These are phyloP conservation scores for Trichocladium antarcticum DNA, from an alignment of 495 filamentous ascomycete species.

Conservation along the genomic window DNA sequence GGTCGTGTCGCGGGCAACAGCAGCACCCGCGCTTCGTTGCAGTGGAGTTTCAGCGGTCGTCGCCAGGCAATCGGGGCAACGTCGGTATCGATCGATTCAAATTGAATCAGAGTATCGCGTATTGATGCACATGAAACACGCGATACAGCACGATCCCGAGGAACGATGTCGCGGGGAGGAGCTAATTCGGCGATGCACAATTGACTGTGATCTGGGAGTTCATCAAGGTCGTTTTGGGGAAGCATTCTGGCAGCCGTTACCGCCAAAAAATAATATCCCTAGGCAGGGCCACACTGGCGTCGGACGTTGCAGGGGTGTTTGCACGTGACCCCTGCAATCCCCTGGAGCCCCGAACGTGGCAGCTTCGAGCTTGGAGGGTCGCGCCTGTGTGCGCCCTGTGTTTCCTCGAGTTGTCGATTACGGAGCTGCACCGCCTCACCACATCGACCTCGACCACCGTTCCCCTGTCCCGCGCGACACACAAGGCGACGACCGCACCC, in stretches of 20 bases:
- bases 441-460: constrained; percentile 2
- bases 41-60: background rate
- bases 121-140: background rate
- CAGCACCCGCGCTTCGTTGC: background rate
- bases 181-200: background rate
- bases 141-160: too few species aligned
- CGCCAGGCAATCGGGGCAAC: background rate
- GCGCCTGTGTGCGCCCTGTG: background rate
- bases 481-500: background rate
- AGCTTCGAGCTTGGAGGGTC: constrained; percentile 26
- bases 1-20: constrained; percentile 13
- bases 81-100: background rate
- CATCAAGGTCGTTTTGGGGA: constrained; percentile 1
- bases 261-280: constrained; percentile 7
- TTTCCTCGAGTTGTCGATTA: background rate
- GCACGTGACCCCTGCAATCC: constrained; percentile 22
- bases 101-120: background rate
- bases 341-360: constrained; percentile 37
- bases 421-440: background rate
- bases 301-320: background rate
- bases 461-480: background rate
- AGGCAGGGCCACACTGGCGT: background rate
- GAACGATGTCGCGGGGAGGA: background rate
- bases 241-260: constrained; percentile 7
- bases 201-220: background rate